phyloP scores from a whole-genome alignment of 176 grass and related monocot genomes.

The Musa schizocarpa region DNA sequence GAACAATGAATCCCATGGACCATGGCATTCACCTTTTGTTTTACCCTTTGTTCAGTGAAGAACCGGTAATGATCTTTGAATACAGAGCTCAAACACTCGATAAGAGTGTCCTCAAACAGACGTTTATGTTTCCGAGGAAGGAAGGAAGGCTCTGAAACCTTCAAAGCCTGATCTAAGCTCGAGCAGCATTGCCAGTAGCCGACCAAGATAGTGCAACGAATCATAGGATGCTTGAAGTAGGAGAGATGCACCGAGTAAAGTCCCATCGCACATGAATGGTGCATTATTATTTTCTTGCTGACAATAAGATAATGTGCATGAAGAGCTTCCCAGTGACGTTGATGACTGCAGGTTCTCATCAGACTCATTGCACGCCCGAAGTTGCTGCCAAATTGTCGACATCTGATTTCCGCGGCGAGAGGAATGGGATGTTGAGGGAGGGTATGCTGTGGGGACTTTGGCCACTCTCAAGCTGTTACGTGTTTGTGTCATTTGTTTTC shows the following conservation, averaged over 20 bases:
- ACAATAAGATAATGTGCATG: not conserved
- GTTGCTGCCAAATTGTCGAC: too few relatives aligned
- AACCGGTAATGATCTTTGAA: not conserved
- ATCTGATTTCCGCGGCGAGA: not conserved
- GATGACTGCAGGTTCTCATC: not conserved
- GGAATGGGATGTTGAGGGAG: too few relatives aligned
- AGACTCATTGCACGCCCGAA: too few relatives aligned
- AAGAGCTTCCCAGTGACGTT: not conserved
- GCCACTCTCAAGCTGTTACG: not conserved
- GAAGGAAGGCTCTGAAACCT: not conserved
- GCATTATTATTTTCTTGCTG: not conserved
- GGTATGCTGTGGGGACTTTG: not conserved
- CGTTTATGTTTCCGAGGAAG: not conserved
- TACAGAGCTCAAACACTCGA: not conserved
- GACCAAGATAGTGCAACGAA: slow-evolving; percentile 8
- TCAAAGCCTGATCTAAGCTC: not conserved
- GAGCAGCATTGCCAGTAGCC: not conserved
- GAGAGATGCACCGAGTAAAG: not conserved
- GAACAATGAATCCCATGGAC: slow-evolving; percentile 7
- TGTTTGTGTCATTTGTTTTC: not conserved
- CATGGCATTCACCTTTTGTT: not conserved
- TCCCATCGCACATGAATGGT: not conserved
- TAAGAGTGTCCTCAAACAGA: not conserved
- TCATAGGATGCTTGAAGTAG: slow-evolving; percentile 2
- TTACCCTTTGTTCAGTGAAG: slow-evolving; percentile 4